phyloP scores from a whole-genome alignment of 805 yeast species.

The Wickerhamomyces silvicola region DNA sequence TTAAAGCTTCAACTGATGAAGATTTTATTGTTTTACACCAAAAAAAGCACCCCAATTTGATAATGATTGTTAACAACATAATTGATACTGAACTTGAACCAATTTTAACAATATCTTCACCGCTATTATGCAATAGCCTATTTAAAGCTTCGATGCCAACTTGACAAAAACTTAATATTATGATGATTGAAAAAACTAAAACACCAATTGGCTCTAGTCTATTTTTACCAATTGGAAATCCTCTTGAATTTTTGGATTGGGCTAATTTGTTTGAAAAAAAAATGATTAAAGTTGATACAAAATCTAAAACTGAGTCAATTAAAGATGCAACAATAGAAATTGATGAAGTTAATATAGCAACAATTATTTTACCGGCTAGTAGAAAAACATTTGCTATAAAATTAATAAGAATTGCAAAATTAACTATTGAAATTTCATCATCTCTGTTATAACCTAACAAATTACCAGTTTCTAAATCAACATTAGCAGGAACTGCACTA shows the following conservation, averaged over 20 bases:
- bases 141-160: constrained; percentile 60
- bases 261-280: constrained; percentile 52
- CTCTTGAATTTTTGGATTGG: constrained; percentile 37
- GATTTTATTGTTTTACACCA: constrained; percentile 59
- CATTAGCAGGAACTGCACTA: constrained; percentile 52
- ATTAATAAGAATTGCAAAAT: constrained; percentile 57
- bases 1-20: constrained; percentile 68
- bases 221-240: constrained; percentile 65
- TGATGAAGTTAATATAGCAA: constrained; percentile 59
- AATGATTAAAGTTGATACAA: constrained; percentile 68
- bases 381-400: constrained; percentile 53
- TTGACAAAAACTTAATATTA: constrained; percentile 64
- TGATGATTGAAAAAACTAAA: constrained; percentile 63
- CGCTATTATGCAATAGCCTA: constrained; percentile 32
- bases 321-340: constrained; percentile 74
- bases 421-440: constrained; percentile 37
- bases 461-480: constrained; percentile 52
- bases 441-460: constrained; percentile 43
- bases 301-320: constrained; percentile 70
- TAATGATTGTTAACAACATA: constrained; percentile 56
- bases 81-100: constrained; percentile 46
- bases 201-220: constrained; percentile 77
- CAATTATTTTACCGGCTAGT: constrained; percentile 52
- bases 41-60: constrained; percentile 54
- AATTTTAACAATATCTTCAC: constrained; percentile 38